Percentiles rank a stretch among this genome's conserved stretches.
Evolutionary conservation across 1,284 basidiomycete species (phyloP).

Genomic region (Puccinia novopanici): DNA sequence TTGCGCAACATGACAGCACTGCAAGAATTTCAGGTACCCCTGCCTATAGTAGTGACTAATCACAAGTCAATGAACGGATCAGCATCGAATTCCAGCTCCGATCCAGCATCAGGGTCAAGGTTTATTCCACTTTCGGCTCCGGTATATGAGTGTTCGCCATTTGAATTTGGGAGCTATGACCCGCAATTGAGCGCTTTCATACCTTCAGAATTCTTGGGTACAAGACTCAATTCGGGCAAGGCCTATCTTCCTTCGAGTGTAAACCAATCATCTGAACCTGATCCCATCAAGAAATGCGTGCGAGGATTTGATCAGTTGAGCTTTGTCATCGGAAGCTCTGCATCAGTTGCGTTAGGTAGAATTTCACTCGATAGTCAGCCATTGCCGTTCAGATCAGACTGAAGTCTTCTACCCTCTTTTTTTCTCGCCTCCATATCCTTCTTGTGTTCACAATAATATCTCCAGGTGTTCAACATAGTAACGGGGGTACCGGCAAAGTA

Average conservation of each 20-base stretch:
- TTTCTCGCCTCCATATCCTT: not conserved
- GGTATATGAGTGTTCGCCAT: conserved; percentile 62
- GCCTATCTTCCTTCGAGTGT: conserved; percentile 52
- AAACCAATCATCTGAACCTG: not conserved
- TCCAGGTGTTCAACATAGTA: conserved; percentile 28
- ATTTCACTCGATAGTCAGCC: too few species aligned
- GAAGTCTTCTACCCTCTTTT: too few species aligned
- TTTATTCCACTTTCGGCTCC: conserved; percentile 54
- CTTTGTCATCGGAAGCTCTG: conserved; percentile 42
- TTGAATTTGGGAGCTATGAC: conserved; percentile 63
- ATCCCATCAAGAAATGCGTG: conserved; percentile 1
- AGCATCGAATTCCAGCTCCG: not conserved
- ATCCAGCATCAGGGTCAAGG: not conserved
- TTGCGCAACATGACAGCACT: conserved; percentile 21
- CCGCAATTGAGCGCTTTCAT: conserved; percentile 56
- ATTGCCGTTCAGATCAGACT: too few species aligned
- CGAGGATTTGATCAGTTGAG: conserved; percentile 35
- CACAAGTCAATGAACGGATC: conserved; percentile 20
- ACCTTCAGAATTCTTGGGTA: conserved; percentile 57
- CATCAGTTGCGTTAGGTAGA: conserved; percentile 36
- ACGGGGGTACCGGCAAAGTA: conserved; percentile 13
- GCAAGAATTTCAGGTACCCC: conserved; percentile 19
- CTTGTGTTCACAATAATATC: not conserved
- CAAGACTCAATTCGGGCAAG: conserved; percentile 54
- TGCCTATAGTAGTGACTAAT: conserved; percentile 26